Conservation (phyloP, 768 basidiomycete species). For the Floccularia luteovirens region DNA sequence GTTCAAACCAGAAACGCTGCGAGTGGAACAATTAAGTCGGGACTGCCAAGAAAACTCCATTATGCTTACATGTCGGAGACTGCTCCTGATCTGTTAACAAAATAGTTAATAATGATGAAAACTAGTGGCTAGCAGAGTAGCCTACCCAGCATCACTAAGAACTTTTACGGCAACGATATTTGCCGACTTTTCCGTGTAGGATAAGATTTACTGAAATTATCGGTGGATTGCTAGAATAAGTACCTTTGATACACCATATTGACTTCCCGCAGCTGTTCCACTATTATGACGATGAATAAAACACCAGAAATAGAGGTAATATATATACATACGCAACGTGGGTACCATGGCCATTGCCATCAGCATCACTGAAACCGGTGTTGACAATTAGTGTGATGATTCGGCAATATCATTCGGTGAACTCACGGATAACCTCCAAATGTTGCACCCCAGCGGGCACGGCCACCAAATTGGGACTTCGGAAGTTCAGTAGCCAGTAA, state of each 20-base stretch:
- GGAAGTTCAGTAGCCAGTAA: not conserved
- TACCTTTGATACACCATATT: conserved; percentile 17
- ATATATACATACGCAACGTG: conserved; percentile 18
- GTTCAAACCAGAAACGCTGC: conserved; percentile 15
- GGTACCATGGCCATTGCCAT: conserved; percentile 33
- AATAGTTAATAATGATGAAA: not conserved
- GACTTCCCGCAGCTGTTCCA: conserved; percentile 16
- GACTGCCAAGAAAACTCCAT: not conserved
- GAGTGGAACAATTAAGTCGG: not conserved
- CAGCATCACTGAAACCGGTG: conserved; percentile 9
- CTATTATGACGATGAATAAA: conserved; percentile 1
- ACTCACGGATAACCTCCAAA: conserved; percentile 18
- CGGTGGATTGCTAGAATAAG: too few relatives aligned
- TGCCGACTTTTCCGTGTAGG: conserved; percentile 12
- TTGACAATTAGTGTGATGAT: not conserved
- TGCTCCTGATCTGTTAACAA: conserved; percentile 6
- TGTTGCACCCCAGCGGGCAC: conserved; percentile 28
- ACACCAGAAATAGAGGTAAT: not conserved
- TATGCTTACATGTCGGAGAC: conserved; percentile 10
- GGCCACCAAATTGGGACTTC: conserved; percentile 28
- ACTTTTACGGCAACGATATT: conserved; percentile 34
- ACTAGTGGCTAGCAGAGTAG: not conserved
- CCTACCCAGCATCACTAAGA: conserved; percentile 21
- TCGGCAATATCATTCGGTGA: not conserved
- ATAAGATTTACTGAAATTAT: not conserved